Conservation (phyloP, 1,284 basidiomycete species). For the Ceratobasidium sp. region DNA sequence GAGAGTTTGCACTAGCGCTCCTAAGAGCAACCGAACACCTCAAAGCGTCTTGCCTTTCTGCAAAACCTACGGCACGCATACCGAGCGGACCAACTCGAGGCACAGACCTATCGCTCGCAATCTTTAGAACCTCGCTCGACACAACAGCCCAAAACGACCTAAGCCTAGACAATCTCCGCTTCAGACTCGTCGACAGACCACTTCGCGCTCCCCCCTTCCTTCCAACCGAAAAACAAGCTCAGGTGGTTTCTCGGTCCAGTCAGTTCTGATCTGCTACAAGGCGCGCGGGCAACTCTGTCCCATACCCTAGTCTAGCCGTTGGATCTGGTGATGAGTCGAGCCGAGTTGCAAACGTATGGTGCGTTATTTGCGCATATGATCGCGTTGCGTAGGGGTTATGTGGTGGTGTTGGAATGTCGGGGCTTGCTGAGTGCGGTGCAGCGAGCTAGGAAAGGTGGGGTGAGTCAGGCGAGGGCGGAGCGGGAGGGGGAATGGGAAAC, state of each 20-base stretch:
- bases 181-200: conserved; percentile 82
- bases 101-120: conserved; percentile 85
- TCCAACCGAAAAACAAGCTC: too few relatives aligned
- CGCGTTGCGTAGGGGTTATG: conserved; percentile 80
- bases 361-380: too few relatives aligned
- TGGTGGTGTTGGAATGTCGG: conserved; percentile 85
- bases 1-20: conserved; percentile 82
- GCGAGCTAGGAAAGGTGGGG: conserved; percentile 84
- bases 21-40: conserved; percentile 86
- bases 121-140: conserved; percentile 85
- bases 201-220: conserved; percentile 78
- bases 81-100: conserved; percentile 82
- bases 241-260: too few relatives aligned
- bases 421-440: conserved; percentile 85
- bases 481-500: conserved; percentile 66
- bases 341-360: too few relatives aligned
- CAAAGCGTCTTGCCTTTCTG: conserved; percentile 79
- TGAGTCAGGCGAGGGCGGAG: conserved; percentile 88
- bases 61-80: conserved; percentile 63
- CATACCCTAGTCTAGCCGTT: conserved; percentile 60
- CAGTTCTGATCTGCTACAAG: too few relatives aligned
- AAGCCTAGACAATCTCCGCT: conserved; percentile 76
- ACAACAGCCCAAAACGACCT: conserved; percentile 87
- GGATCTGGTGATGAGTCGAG: too few relatives aligned
- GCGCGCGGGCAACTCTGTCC: too few relatives aligned